A percentile compares a stretch with the other conserved stretches of the same genome.
Conservation (phyloP, 2,329 filamentous ascomycete species). For the Aspergillus niger region DNA sequence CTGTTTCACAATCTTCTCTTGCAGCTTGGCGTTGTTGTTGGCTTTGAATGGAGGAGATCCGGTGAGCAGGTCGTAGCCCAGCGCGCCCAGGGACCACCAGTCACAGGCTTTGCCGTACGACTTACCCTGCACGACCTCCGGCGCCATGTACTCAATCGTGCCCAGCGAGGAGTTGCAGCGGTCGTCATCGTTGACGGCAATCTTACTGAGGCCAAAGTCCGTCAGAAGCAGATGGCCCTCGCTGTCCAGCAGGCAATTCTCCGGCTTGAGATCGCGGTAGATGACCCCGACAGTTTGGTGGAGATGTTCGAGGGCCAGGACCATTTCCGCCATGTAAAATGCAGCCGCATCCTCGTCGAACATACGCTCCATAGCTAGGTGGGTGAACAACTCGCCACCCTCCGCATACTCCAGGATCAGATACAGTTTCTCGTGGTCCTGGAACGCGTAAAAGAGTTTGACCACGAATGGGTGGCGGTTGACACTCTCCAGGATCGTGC, state of each 20-base stretch:
- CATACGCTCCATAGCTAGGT: constrained; percentile 91
- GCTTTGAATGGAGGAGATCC: constrained; percentile 89
- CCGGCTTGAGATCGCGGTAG: constrained; percentile 95
- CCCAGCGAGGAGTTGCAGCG: constrained; percentile 88
- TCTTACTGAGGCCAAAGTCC: constrained; percentile 96
- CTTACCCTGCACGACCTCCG: constrained; percentile 84
- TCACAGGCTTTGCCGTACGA: constrained; percentile 94
- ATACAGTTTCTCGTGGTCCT: constrained; percentile 96
- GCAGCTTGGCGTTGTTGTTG: constrained; percentile 89
- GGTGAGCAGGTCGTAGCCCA: constrained; percentile 90
- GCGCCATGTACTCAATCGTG: constrained; percentile 98
- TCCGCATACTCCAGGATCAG: constrained; percentile 96
- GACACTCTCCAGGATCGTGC: constrained; percentile 90
- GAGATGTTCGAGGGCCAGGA: constrained; percentile 88
- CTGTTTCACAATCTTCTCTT: constrained; percentile 92
- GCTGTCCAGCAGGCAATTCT: constrained; percentile 91
- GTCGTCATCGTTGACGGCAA: constrained; percentile 70
- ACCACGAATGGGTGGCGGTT: constrained; percentile 97
- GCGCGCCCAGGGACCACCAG: constrained; percentile 96
- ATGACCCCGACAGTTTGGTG: constrained; percentile 91
- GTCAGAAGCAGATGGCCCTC: constrained; percentile 92
- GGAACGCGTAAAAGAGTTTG: constrained; percentile 97
- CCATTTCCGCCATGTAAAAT: constrained; percentile 99
- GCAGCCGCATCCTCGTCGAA: constrained; percentile 85
- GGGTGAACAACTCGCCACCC: constrained; percentile 95